These are phyloP conservation scores for Cryptococcus neoformans DNA, from an alignment of 1,284 basidiomycete genomes.

Conservation along the genomic window DNA sequence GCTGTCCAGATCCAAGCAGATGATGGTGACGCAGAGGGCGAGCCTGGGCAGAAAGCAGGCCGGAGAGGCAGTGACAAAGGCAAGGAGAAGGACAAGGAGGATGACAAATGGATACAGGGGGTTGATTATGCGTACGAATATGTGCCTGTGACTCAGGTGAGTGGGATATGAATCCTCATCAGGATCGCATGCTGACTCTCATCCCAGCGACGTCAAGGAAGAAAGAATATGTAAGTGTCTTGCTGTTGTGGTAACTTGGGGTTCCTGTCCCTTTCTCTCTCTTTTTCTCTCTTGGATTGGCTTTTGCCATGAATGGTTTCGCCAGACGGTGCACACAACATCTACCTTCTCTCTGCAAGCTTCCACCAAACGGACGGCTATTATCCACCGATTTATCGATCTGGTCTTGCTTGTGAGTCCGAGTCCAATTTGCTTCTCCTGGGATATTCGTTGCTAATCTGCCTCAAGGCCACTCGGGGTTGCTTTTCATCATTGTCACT, in stretches of 20 bases:
- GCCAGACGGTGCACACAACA: too few relatives aligned
- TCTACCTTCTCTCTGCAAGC: too few relatives aligned
- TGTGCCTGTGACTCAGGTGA: constrained; percentile 42
- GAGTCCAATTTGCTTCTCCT: too few relatives aligned
- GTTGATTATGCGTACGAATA: constrained; percentile 46
- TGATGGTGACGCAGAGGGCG: background rate
- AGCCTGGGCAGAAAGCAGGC: background rate
- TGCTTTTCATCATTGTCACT: too few relatives aligned
- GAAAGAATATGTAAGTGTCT: constrained; percentile 33
- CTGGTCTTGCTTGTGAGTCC: too few relatives aligned
- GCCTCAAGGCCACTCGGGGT: too few relatives aligned
- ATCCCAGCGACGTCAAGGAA: constrained; percentile 23
- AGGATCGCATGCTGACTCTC: background rate
- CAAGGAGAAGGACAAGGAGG: background rate
- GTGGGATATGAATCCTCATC: constrained; percentile 6
- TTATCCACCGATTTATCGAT: too few relatives aligned
- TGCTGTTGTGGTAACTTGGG: background rate
- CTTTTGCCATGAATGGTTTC: too few relatives aligned
- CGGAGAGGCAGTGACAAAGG: background rate
- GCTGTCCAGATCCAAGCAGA: background rate
- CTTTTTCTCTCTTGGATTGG: constrained; percentile 1
- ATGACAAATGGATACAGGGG: constrained; percentile 25
- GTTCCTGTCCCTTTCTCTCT: constrained; percentile 2
- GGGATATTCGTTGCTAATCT: too few relatives aligned
- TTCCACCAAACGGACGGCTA: too few relatives aligned